Conservation (phyloP, 768 basidiomycete species). For the Podaxis mareebaensis region DNA sequence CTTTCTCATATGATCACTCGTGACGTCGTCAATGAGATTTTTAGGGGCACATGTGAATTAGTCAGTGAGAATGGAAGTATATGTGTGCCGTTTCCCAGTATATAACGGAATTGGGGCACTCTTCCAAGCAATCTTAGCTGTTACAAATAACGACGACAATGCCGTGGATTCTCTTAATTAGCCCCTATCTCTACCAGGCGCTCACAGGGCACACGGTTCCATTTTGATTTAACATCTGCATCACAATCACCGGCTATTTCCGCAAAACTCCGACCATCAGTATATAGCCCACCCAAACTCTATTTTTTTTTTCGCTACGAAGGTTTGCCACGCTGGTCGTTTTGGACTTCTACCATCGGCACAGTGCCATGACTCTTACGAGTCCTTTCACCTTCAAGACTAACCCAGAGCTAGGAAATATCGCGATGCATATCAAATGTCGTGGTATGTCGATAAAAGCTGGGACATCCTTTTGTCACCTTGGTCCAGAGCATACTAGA, state of each 20-base stretch:
- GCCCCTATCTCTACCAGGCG: too few species aligned
- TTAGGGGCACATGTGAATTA: background rate
- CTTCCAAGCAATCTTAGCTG: too few species aligned
- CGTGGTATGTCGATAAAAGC: slow-evolving; percentile 47
- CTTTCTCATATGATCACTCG: slow-evolving; percentile 1
- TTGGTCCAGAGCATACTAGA: background rate
- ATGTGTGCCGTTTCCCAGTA: too few species aligned
- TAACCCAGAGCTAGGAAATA: slow-evolving; percentile 50
- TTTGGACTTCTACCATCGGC: slow-evolving; percentile 40
- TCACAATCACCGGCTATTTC: background rate
- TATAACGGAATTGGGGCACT: too few species aligned
- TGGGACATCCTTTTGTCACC: slow-evolving; percentile 35
- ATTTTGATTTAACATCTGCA: background rate
- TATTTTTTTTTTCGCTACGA: slow-evolving; percentile 26
- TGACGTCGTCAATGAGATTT: background rate
- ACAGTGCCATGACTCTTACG: slow-evolving; percentile 47
- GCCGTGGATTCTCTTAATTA: too few species aligned
- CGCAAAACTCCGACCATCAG: slow-evolving; percentile 15
- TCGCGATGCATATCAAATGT: slow-evolving; percentile 37
- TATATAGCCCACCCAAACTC: slow-evolving; percentile 22
- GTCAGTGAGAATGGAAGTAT: too few species aligned
- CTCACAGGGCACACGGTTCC: too few species aligned
- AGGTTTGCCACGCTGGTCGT: slow-evolving; percentile 53
- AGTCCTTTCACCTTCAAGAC: slow-evolving; percentile 42
- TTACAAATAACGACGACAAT: too few species aligned